These are phyloP conservation scores for Arthrobotrys pseudoclavata DNA, from an alignment of 2,329 filamentous ascomycete species.

Conservation along the genomic window DNA sequence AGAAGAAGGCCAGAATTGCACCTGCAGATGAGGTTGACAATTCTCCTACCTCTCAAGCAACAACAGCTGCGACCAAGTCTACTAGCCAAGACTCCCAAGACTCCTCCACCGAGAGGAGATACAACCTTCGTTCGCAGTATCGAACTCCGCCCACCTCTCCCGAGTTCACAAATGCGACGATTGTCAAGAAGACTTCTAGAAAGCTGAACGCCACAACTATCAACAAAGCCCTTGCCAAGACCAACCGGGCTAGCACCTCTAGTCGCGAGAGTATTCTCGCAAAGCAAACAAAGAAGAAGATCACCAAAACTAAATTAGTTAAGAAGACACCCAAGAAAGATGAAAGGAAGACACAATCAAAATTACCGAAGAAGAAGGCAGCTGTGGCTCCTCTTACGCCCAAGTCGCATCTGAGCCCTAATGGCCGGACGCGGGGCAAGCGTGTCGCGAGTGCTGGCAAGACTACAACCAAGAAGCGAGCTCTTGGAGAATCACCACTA, in stretches of 20 bases:
- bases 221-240: conserved; percentile 24
- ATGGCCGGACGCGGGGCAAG: conserved; percentile 23
- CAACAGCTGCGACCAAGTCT: conserved; percentile 9
- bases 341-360: conserved; percentile 34
- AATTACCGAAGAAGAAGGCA: conserved; percentile 3
- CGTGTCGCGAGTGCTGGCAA: conserved; percentile 5
- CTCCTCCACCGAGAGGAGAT: conserved; percentile 42
- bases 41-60: conserved; percentile 42
- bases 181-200: conserved; percentile 14
- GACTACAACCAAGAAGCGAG: conserved; percentile 9
- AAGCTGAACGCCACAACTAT: conserved; percentile 13
- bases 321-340: conserved; percentile 33
- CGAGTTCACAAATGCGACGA: conserved; percentile 12
- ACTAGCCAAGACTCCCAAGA: conserved; percentile 38
- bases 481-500: conserved; percentile 21
- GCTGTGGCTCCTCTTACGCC: conserved; percentile 34
- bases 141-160: conserved; percentile 54
- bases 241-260: conserved; percentile 15
- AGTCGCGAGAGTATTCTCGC: conserved; percentile 45
- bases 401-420: conserved; percentile 45
- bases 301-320: conserved; percentile 20
- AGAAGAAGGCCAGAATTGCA: conserved; percentile 51
- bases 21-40: background rate
- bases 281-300: conserved; percentile 37
- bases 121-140: conserved; percentile 55